Conservation (phyloP, 768 basidiomycete species). For the Lentinula detonsa region DNA sequence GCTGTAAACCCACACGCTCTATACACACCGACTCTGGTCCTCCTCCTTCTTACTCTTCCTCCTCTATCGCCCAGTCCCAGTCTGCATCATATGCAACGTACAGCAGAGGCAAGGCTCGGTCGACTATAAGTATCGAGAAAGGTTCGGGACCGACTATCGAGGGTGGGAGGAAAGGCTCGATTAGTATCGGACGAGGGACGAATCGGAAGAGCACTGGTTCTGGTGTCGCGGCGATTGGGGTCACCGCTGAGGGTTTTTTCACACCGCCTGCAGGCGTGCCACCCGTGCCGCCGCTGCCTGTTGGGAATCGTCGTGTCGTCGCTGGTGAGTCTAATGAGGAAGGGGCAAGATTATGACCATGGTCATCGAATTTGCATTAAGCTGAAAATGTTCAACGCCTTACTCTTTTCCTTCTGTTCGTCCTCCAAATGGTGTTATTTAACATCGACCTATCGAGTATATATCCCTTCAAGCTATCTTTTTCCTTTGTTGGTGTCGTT, state of each 20-base stretch:
- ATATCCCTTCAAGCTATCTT: too few species aligned
- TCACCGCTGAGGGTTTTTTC: conserved; percentile 79
- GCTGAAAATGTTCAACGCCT: too few species aligned
- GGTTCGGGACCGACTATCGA: conserved; percentile 21
- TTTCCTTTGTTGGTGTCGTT: too few species aligned
- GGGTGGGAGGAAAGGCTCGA: conserved; percentile 46
- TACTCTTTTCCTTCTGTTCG: too few species aligned
- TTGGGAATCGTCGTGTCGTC: too few species aligned
- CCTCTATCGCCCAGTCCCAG: not conserved
- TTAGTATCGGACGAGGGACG: conserved; percentile 58
- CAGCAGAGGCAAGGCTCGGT: conserved; percentile 42
- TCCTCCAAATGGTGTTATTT: too few species aligned
- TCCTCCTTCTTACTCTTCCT: conserved; percentile 10
- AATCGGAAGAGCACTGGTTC: conserved; percentile 60
- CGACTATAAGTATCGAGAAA: conserved; percentile 64
- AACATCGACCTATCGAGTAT: too few species aligned
- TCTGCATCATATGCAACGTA: conserved; percentile 16
- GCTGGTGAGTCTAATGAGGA: not conserved
- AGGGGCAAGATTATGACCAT: not conserved
- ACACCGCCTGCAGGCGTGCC: conserved; percentile 39
- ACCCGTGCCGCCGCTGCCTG: conserved; percentile 20
- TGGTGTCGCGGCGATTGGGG: conserved; percentile 68
- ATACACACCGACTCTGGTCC: conserved; percentile 19
- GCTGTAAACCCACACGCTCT: conserved; percentile 23
- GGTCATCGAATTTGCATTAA: not conserved